Conservation (phyloP, 306 rosid genomes). For the Quercus agrifolia region DNA sequence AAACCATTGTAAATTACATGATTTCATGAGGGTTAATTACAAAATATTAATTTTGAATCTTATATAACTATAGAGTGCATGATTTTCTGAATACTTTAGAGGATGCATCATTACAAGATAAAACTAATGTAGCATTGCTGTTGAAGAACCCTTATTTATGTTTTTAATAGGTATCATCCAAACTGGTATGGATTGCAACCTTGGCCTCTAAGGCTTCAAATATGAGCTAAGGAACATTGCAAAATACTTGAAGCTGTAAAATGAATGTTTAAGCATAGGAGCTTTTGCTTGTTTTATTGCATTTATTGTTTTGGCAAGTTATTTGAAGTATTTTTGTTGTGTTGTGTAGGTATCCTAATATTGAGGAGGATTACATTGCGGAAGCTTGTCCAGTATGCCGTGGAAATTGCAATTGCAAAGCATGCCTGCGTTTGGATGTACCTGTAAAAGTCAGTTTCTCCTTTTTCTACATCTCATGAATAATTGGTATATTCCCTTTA, state of each 20-base stretch:
- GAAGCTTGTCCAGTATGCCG: conserved; percentile 71
- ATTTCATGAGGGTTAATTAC: background rate
- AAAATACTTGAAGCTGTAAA: background rate
- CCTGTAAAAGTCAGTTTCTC: conserved; percentile 36
- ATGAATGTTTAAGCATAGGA: background rate
- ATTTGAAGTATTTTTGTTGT: background rate
- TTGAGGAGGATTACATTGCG: conserved; percentile 50
- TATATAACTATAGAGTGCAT: background rate
- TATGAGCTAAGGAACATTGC: background rate
- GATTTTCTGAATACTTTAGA: background rate
- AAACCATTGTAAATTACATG: background rate
- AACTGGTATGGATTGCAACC: background rate
- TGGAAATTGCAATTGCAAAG: conserved; percentile 81
- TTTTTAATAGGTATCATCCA: background rate
- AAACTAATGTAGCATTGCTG: background rate
- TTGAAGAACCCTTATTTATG: background rate
- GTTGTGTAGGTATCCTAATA: conserved; percentile 62
- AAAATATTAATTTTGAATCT: background rate
- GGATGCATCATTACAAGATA: background rate
- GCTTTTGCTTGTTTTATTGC: background rate
- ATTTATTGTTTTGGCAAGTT: background rate
- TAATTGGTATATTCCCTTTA: background rate
- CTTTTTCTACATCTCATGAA: background rate
- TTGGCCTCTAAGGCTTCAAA: background rate
- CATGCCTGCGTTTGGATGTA: conserved; percentile 52